Evolutionary conservation across 306 rosid genomes (phyloP), one percentile per base, ranked within the genome.

Genomic region (Cicer arietinum): DNA sequence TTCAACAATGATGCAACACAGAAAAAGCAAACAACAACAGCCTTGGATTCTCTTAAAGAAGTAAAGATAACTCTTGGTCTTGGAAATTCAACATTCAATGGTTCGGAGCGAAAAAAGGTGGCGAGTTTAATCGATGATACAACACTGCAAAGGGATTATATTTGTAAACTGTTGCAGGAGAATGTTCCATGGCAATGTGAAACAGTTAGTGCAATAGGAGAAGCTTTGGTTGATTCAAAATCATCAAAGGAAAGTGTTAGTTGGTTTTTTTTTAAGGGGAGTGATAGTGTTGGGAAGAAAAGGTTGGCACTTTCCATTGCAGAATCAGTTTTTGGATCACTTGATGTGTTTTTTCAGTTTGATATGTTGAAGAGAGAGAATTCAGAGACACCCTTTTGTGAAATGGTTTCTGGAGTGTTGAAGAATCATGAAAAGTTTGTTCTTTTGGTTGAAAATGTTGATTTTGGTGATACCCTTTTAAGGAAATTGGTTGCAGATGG

Each of bases 161-260:
- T 89, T 77, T 85, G 88, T 76, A 88, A 83, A 82, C 67, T 85
- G 54, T 83, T 95, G 88, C 90, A 83, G 84, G 98, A 90, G 86
- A 88, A 89, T 84, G 97, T 95, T 68, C 98, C 98, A 54, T 95
- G 99, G 99, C 98, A 90, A 73, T 88, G 89, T 53, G 94, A 92
- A 80, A 81, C 85, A 72, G 70, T 86, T 82, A 82, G 91, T 79
- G 84, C 92, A 35, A 79, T 95, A 44, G 97, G 90, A 46, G 90
- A 88, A 76, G 96, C 88, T 25, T 75, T 89, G 78, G 72, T 85
- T 35, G 84, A 79, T 80, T 82, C 88, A 59, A 83, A 85, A 77
- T 76, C 88, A 9, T 63, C 81, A 35, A 83, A 80, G 73, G 84
- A 81, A 57, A 82, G 86, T 42, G 67, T 58, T 30, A 73, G 80